Conservation (phyloP, 495 filamentous ascomycete species). For the Aspergillus mulundensis region DNA sequence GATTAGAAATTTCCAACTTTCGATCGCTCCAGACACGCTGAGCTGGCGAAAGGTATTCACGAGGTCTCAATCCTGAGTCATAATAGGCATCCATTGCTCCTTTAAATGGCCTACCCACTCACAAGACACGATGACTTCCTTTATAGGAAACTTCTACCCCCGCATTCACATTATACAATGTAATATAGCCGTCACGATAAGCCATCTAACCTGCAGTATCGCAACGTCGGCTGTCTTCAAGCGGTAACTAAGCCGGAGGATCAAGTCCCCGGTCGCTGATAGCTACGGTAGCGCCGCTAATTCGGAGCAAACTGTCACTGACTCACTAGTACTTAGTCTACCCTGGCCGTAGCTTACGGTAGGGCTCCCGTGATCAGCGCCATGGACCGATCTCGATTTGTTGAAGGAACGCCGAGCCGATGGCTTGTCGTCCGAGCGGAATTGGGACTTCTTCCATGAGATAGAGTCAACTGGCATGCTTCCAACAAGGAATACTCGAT, state of each 20-base stretch:
- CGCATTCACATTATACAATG: not conserved
- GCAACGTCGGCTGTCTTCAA: not conserved
- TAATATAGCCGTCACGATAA: not conserved
- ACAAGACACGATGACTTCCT: not conserved
- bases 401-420: not conserved
- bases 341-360: too few species aligned
- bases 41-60: not conserved
- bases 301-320: not conserved
- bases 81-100: not conserved
- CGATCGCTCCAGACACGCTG: constrained; percentile 4
- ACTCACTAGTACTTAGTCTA: not conserved
- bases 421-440: not conserved
- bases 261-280: not conserved
- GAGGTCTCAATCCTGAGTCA: not conserved
- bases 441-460: not conserved
- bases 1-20: constrained; percentile 9
- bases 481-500: too few species aligned
- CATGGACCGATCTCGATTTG: not conserved
- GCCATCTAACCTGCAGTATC: not conserved
- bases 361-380: not conserved
- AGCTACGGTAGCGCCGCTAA: not conserved
- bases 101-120: not conserved
- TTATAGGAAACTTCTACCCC: not conserved
- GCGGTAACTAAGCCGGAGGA: not conserved
- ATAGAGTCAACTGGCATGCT: not conserved